These are phyloP conservation scores for Globisporangium orthogonon DNA, from an alignment of 352 stramenopile species.

Conservation along the genomic window DNA sequence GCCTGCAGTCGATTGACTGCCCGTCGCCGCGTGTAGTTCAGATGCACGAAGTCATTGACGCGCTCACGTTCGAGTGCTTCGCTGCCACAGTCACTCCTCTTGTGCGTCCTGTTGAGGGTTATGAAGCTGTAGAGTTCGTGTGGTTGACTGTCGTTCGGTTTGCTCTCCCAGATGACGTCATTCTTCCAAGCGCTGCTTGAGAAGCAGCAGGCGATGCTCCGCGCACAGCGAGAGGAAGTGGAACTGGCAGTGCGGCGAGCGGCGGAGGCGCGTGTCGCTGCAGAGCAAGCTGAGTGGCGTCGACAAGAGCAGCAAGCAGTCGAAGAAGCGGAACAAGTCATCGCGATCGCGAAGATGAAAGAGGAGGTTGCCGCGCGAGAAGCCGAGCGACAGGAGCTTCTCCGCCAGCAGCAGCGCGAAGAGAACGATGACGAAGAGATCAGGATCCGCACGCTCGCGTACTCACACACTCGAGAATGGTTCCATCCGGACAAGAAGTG, in stretches of 20 bases:
- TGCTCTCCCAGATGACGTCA: constrained; percentile 20
- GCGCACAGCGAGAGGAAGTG: constrained; percentile 16
- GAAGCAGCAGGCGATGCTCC: constrained; percentile 20
- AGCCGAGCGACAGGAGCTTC: constrained; percentile 13
- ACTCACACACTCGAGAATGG: constrained; percentile 53
- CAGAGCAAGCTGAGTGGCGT: constrained; percentile 6
- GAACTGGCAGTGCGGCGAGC: constrained; percentile 16
- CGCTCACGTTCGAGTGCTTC: constrained; percentile 32
- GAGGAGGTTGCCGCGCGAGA: constrained; percentile 22
- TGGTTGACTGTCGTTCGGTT: background rate
- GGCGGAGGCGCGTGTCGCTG: background rate
- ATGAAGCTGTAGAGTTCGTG: background rate
- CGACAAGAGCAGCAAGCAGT: constrained; percentile 5
- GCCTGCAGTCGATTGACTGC: background rate
- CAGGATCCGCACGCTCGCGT: constrained; percentile 51
- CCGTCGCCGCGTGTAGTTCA: constrained; percentile 15
- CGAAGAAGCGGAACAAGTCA: constrained; percentile 6
- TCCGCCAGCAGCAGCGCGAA: constrained; percentile 30
- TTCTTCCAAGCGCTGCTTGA: constrained; percentile 27
- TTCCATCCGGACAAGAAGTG: constrained; percentile 59
- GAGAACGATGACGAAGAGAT: constrained; percentile 54
- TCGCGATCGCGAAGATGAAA: constrained; percentile 7
- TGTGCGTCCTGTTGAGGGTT: constrained; percentile 5
- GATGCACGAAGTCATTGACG: constrained; percentile 32
- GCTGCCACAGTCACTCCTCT: constrained; percentile 15